phyloP scores from a whole-genome alignment of 2,329 filamentous ascomycete species.

The Ustulina deusta region DNA sequence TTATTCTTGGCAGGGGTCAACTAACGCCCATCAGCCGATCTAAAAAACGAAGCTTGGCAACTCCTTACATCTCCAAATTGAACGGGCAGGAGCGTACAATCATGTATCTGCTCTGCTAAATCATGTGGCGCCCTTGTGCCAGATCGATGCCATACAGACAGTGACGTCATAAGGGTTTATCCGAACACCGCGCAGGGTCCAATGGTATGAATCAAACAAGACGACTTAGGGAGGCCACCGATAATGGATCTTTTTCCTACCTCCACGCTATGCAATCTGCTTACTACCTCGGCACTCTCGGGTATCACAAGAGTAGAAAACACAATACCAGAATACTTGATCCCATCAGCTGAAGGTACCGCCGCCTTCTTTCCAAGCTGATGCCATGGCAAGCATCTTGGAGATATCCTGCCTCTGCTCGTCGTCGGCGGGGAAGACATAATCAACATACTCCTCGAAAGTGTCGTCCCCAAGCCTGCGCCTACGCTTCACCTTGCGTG shows the following conservation, averaged over 20 bases:
- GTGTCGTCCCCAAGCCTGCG: constrained; percentile 91
- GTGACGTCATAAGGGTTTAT: background rate
- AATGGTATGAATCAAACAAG: background rate
- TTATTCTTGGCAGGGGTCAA: no score
- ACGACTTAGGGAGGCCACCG: background rate
- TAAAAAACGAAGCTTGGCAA: no score
- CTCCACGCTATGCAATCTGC: no score
- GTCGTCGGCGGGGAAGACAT: constrained; percentile 96
- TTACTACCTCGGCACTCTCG: background rate
- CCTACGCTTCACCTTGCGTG: constrained; percentile 89
- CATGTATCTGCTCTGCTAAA: background rate
- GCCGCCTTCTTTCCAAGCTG: constrained; percentile 82
- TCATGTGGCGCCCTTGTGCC: background rate
- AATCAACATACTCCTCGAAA: constrained; percentile 97
- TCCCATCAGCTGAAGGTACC: constrained; percentile 44
- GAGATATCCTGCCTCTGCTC: constrained; percentile 85
- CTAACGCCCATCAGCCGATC: no score
- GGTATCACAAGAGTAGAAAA: background rate
- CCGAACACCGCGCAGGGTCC: background rate
- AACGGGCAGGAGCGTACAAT: no score
- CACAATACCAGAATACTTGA: background rate
- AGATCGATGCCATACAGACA: background rate
- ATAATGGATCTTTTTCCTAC: background rate
- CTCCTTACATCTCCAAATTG: no score
- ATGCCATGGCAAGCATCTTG: constrained; percentile 85